Percentiles rank a stretch among this genome's conserved stretches.
These are phyloP conservation scores for Trypanosoma lewisi DNA, from an alignment of 208 protist genomes.

Conservation along the genomic window DNA sequence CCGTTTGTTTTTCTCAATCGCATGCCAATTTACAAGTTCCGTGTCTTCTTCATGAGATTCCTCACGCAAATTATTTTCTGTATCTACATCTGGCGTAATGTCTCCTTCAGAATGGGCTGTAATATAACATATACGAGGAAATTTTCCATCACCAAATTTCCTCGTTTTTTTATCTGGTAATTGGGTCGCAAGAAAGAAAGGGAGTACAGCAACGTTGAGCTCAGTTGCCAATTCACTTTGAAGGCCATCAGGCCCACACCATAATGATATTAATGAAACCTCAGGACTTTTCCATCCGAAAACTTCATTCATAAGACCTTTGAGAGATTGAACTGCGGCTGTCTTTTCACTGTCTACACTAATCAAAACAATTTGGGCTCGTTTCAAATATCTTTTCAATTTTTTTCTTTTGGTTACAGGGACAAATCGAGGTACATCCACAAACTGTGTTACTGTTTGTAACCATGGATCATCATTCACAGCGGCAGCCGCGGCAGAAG, in stretches of 20 bases:
- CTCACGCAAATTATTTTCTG: background rate
- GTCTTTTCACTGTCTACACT: conserved; percentile 65
- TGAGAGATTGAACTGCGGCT: conserved; percentile 33
- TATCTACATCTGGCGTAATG: background rate
- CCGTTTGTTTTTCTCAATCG: conserved; percentile 26
- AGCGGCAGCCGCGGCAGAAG: conserved; percentile 25
- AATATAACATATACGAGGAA: conserved; percentile 23
- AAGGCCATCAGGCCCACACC: conserved; percentile 67
- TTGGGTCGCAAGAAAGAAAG: conserved; percentile 58
- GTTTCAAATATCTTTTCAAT: conserved; percentile 37
- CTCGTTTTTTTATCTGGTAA: conserved; percentile 25
- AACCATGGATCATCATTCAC: conserved; percentile 73
- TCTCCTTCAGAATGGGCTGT: conserved; percentile 9
- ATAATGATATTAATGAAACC: conserved; percentile 71
- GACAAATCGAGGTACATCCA: conserved; percentile 27
- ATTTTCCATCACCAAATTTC: conserved; percentile 15
- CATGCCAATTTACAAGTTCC: conserved; percentile 32
- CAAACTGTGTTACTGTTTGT: conserved; percentile 43
- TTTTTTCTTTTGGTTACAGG: conserved; percentile 16
- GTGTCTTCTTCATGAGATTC: background rate
- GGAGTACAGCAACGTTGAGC: conserved; percentile 53
- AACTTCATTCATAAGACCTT: conserved; percentile 29
- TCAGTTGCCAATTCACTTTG: conserved; percentile 61
- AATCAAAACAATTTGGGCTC: conserved; percentile 82
- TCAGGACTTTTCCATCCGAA: conserved; percentile 60